phyloP scores from a whole-genome alignment of 306 rosid species.

The Fragaria iinumae region DNA sequence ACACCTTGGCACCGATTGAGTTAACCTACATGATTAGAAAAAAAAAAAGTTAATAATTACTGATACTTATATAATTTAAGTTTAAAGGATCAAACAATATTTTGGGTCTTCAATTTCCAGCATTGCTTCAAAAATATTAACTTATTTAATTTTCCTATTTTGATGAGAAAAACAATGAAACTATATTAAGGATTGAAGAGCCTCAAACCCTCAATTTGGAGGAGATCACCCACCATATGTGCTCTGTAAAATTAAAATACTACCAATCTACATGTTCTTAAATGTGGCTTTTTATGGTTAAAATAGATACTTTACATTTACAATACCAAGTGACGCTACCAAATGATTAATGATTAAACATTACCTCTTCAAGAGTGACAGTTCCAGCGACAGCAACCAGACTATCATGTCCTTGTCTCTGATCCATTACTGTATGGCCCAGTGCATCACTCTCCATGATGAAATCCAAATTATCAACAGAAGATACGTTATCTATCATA shows the following conservation, averaged over 20 bases:
- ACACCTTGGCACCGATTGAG: no score
- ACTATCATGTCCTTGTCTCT: slow-evolving; percentile 94
- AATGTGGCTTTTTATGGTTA: background rate
- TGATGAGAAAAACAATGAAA: background rate
- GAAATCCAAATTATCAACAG: slow-evolving; percentile 99
- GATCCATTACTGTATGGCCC: slow-evolving; percentile 96
- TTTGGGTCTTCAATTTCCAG: background rate
- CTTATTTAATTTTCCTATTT: background rate
- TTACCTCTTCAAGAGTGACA: slow-evolving; percentile 93
- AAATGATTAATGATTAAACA: background rate
- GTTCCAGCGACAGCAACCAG: slow-evolving; percentile 90
- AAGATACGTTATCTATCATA: slow-evolving; percentile 95
- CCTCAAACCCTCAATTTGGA: background rate
- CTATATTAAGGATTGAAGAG: background rate
- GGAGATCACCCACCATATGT: background rate
- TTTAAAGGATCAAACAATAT: background rate
- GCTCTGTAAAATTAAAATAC: background rate
- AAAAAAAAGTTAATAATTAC: background rate
- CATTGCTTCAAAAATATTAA: slow-evolving; percentile 5
- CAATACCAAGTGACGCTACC: slow-evolving; percentile 2
- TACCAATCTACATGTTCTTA: background rate
- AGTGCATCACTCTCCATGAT: slow-evolving; percentile 98
- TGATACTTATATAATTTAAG: background rate
- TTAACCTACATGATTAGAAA: no score
- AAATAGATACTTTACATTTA: background rate